These are phyloP conservation scores for Biscogniauxia marginata DNA, from an alignment of 2,329 filamentous ascomycete species.

Conservation along the genomic window DNA sequence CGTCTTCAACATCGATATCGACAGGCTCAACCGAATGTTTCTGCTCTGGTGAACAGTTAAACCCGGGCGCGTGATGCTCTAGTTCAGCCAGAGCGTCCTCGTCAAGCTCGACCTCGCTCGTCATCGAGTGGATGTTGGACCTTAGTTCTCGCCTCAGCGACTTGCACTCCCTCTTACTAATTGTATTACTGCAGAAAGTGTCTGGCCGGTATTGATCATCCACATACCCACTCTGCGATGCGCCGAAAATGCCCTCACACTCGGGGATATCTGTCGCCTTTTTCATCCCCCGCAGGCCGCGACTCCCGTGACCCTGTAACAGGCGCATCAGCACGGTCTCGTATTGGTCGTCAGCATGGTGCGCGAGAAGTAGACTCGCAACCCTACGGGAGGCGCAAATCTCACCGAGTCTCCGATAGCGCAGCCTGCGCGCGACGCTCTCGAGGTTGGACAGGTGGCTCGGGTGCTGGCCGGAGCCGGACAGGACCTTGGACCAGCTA, in stretches of 20 bases:
- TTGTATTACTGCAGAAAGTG: slow-evolving; percentile 40
- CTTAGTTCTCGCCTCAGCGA: slow-evolving; percentile 27
- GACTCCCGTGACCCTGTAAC: slow-evolving; percentile 61
- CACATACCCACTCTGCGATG: slow-evolving; percentile 62
- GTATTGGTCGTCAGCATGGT: slow-evolving; percentile 87
- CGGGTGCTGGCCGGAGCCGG: slow-evolving; percentile 30
- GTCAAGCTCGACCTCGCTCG: slow-evolving; percentile 19
- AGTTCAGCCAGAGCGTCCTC: slow-evolving; percentile 7
- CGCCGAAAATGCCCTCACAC: slow-evolving; percentile 71
- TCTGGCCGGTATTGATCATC: slow-evolving; percentile 41
- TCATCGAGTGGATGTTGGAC: slow-evolving; percentile 15
- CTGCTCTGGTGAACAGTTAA: no score
- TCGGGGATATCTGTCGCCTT: slow-evolving; percentile 72
- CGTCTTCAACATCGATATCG: slow-evolving; percentile 52
- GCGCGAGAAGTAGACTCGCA: slow-evolving; percentile 69
- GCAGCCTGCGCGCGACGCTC: slow-evolving; percentile 67
- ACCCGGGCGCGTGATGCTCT: slow-evolving; percentile 18
- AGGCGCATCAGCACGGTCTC: slow-evolving; percentile 87
- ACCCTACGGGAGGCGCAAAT: slow-evolving; percentile 54
- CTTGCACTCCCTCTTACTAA: slow-evolving; percentile 21
- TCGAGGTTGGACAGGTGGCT: slow-evolving; percentile 66
- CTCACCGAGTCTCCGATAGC: slow-evolving; percentile 69
- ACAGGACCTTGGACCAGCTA: slow-evolving; percentile 47
- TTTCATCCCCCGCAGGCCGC: slow-evolving; percentile 72
- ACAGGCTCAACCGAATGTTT: slow-evolving; percentile 8